A percentile compares a stretch with the other conserved stretches of the same genome.
Conservation (phyloP, 305 asterid genomes). For the Euphrasia arctica region DNA sequence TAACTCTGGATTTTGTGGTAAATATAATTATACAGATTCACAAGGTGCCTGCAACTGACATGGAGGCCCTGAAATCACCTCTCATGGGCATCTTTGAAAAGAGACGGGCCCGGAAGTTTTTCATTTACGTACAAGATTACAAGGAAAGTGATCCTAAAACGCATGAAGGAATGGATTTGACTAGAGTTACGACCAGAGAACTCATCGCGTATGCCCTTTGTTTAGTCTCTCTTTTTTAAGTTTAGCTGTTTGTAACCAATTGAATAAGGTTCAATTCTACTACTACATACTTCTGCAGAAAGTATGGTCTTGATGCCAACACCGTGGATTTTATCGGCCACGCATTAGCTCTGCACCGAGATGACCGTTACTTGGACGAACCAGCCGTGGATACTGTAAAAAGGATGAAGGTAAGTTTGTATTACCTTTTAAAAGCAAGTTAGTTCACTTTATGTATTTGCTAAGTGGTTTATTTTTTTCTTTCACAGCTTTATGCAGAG, state of each 20-base stretch:
- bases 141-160: constrained; percentile 73
- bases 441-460: constrained; percentile 1
- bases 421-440: constrained; percentile 13
- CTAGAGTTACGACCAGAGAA: constrained; percentile 60
- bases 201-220: constrained; percentile 53
- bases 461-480: constrained; percentile 12
- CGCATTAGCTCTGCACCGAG: constrained; percentile 73
- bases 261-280: neutral
- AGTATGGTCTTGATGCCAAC: constrained; percentile 77
- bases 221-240: neutral
- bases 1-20: constrained; percentile 21
- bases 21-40: constrained; percentile 45
- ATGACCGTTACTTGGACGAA: constrained; percentile 65
- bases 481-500: constrained; percentile 67
- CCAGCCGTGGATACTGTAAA: constrained; percentile 79
- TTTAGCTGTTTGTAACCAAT: neutral
- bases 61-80: constrained; percentile 90
- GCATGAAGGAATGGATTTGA: constrained; percentile 85
- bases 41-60: constrained; percentile 85
- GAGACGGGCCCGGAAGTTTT: constrained; percentile 83
- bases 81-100: constrained; percentile 88
- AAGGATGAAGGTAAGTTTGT: constrained; percentile 62
- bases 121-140: constrained; percentile 72
- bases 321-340: constrained; percentile 82
- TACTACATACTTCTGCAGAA: constrained; percentile 38